phyloP scores from a whole-genome alignment of 1,284 basidiomycete species.

The Cryptococcus sp. region DNA sequence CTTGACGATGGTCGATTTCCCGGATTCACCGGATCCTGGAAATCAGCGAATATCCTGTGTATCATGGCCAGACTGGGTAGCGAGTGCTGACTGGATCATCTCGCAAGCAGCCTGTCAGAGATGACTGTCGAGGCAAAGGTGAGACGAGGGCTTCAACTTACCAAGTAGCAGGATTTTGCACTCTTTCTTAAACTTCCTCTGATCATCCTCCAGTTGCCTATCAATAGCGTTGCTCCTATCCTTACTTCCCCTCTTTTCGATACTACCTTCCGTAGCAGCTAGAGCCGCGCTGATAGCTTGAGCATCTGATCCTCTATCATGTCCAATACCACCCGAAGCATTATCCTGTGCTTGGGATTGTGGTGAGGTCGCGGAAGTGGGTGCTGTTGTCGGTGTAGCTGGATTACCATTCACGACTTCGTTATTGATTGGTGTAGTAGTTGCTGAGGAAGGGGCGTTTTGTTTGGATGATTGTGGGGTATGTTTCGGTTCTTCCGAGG shows the following conservation, averaged over 20 bases:
- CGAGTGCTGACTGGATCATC: background rate
- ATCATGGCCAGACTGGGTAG: background rate
- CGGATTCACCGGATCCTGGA: slow-evolving; percentile 74
- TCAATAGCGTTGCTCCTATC: slow-evolving; percentile 59
- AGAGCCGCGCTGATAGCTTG: slow-evolving; percentile 37
- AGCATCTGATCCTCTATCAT: slow-evolving; percentile 1
- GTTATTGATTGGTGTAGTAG: background rate
- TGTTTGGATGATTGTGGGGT: background rate
- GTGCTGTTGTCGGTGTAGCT: background rate
- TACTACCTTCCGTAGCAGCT: slow-evolving; percentile 19
- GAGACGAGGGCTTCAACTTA: slow-evolving; percentile 50
- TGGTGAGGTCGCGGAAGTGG: background rate
- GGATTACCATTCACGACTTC: background rate
- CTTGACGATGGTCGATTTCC: slow-evolving; percentile 94
- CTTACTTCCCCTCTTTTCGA: slow-evolving; percentile 50
- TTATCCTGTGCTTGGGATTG: background rate
- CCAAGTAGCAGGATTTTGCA: slow-evolving; percentile 92
- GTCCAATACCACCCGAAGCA: background rate
- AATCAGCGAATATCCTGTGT: background rate
- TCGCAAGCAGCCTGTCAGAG: background rate
- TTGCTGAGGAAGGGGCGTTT: background rate
- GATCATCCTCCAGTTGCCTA: slow-evolving; percentile 55
- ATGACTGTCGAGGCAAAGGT: background rate
- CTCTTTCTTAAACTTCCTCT: slow-evolving; percentile 70
- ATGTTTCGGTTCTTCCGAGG: background rate